Base-by-base conservation (phyloP, 2,329 filamentous ascomycete species). In the Juglanconis oblonga region DNA sequence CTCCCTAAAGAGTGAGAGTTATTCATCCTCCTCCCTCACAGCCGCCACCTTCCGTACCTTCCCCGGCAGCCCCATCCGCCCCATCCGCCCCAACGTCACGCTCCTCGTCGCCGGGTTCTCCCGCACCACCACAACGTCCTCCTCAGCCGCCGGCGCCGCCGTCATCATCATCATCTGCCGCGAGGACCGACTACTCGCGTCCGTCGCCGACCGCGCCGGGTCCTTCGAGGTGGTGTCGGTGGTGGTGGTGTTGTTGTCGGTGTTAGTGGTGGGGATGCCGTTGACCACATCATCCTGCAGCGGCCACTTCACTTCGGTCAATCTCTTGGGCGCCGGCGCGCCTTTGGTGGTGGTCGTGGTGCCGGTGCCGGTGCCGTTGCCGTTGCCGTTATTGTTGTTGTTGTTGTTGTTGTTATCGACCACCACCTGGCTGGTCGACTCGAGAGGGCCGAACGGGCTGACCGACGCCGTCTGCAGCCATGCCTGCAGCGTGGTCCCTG, bases 381-480 rank as follows among this genome's bases (percentile, higher is more conserved):
- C 11, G 31, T 5, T 35, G 54, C 11, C 14, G 42, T 11, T 45
- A 31, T 10, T 33, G 45, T 4, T n/a, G 29, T 5, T 33, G 17
- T 29, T 13, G n/a, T 38, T n/a, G 31, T n/a, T 33, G 31, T 14
- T 6, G 11, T 44, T 5, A 4, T 32, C 14, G 32, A 13, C 40
- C 64, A 53, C 35, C 51, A n/a, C n/a, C n/a, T n/a, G n/a, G n/a
- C n/a, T n/a, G n/a, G n/a, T n/a, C n/a, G 51, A 64, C 40, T 62
- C 65, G 45, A 74, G 63, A 42, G 70, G 68, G 33, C 66, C 70
- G 62, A 74, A 74, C 3, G 73, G 73, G 53, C 72, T 74, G 6
- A 74, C 71, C 9, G 68, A 70, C 50, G 70, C 70, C 3, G 69
- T 67, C 49, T 67, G 55, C 48, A 76, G 62, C 72, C 72, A 75